A percentile compares a stretch with the other conserved stretches of the same genome.
Evolutionary conservation across 495 filamentous ascomycete species (phyloP).

Genomic region (Tuber borchii): DNA sequence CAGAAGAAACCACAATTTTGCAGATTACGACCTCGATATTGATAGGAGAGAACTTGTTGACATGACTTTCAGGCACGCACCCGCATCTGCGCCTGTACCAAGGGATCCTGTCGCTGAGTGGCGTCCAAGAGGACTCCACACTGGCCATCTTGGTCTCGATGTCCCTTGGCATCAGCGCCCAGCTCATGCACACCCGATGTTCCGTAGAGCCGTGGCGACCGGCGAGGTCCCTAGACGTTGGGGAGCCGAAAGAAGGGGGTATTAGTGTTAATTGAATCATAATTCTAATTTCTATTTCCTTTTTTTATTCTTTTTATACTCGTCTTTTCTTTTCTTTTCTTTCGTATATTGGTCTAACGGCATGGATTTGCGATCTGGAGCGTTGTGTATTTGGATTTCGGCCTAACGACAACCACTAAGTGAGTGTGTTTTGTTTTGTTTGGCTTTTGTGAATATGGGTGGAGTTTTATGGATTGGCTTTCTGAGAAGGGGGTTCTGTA

Average conservation of each 20-base stretch:
- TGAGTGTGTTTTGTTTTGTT: neutral
- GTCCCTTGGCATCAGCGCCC: neutral
- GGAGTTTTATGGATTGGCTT: conserved; percentile 1
- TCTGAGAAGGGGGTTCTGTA: neutral
- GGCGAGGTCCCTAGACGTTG: neutral
- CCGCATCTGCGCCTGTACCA: neutral
- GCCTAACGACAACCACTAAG: neutral
- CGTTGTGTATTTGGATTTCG: conserved; percentile 1
- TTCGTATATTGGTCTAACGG: neutral
- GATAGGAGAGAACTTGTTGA: neutral
- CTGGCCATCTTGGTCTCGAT: neutral
- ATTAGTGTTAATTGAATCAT: neutral
- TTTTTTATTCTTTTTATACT: neutral
- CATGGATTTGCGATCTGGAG: neutral
- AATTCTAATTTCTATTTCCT: neutral
- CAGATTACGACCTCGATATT: conserved; percentile 15
- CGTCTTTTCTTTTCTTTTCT: neutral
- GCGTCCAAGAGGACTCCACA: neutral
- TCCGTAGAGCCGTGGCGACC: neutral
- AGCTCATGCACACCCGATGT: neutral
- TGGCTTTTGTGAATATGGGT: neutral
- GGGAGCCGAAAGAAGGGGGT: neutral
- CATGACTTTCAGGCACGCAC: neutral
- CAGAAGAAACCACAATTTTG: conserved; percentile 22
- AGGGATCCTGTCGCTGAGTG: neutral